Base-by-base conservation (phyloP, 495 filamentous ascomycete species). In the Aeminium ludgeri region DNA sequence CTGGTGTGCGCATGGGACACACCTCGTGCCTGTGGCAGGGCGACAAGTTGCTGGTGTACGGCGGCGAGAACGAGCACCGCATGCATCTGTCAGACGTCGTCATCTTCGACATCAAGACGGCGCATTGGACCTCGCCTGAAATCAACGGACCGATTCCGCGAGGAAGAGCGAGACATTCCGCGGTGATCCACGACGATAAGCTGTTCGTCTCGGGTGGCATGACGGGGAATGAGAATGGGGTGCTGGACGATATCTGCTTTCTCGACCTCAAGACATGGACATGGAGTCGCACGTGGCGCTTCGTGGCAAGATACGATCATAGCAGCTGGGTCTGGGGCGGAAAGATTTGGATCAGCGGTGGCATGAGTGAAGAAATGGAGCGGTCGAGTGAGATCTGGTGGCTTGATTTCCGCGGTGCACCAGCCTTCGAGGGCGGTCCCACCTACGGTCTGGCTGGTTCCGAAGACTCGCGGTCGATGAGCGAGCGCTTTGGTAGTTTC, bases 1-100 rank as follows among this genome's bases (percentile, higher is more conserved):
- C 89, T 3, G 89, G 91, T 15, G 89, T 97, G 23, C 74, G 89
- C 54, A 96, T 97, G 89, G 89, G 87, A 15, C 89, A 97, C 55
- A 95, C 89, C 23, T 85, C 89, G n/a, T 89, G 78, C 20, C 67
- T 96, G 12, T 95, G 91, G 68, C 75, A 89, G 59, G 84, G 83
- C 34, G 78, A 91, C 55, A 96, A 97, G 57, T 66, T 97, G 20
- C 68, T 97, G 12, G 82, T 97, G 6, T 97, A 93, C 53, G 89
- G 89, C 30, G 89, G 89, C 31, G 89, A 97, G 63, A 97, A 97
- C 58, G 89, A 97, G 52, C 89, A 95, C 55, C 73, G 86, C 32
- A 83, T 86, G 38, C 91, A 92, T 55, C 78, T 97, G 6, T 91
- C 85, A 15, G 89, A 97, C 59, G 72, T 97, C 29, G 85, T 96